Evolutionary conservation across 78 protist genomes (phyloP), one percentile per base, ranked within the genome.

Genomic region (Cavenderia fasciculata): DNA sequence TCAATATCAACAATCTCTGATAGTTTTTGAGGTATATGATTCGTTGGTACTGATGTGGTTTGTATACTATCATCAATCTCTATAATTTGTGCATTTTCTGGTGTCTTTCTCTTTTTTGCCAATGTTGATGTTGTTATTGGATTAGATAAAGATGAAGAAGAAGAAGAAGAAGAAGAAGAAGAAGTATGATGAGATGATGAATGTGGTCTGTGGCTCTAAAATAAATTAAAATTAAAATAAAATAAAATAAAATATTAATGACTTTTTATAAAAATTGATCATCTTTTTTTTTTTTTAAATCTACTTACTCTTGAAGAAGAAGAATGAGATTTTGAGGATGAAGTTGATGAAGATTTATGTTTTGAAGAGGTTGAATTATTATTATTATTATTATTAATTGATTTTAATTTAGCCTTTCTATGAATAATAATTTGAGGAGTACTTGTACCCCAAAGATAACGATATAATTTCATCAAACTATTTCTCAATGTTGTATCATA

Each of bases 391-490:
- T 10, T 4, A 54, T 23, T 54, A 43, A 33, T 70, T 70, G 25
- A 70, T 78, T 8, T n/a, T 36, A 44, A 36, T 46, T 75, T 34
- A 43, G 43, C 33, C 38, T 75, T 70, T 33, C 73, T 40, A 4
- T 10, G 49, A 47, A 69, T 29, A 23, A 44, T 6, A 16, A 33
- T 68, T 34, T 19, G 18, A 3, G 90, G 90, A 21, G 76, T 68
- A 10, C 29, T 43, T 14, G 38, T 65, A 33, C 78, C 90, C 73
- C 73, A 82, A 31, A 82, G 27, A 2, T 21, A 40, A 59, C 40
- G 65, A 33, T 82, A 82, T 7, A 82, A 43, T 68, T 68, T 82
- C 36, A 46, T 54, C 27, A 82, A 41, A 19, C n/a, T 41, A 23
- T n/a, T 2, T 57, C 61, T 65, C 2, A 82, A 47, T 14, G 33